Percentiles rank a stretch among this genome's conserved stretches.
phyloP scores from a whole-genome alignment of 176 grass and related monocot genomes.

The Zizania latifolia region DNA sequence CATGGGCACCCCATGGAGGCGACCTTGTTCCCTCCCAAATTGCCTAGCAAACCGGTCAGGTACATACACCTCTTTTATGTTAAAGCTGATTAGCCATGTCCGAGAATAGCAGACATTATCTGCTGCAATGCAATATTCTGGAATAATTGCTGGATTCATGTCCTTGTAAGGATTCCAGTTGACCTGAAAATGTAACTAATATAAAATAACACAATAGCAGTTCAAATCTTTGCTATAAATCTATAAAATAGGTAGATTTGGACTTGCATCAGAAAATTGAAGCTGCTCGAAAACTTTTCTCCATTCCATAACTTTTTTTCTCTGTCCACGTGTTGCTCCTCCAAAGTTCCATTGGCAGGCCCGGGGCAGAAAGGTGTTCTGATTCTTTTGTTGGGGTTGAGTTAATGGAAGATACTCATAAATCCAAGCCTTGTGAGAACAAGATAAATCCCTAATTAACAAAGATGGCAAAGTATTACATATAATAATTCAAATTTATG shows the following conservation, averaged over 20 bases:
- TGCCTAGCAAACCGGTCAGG: conserved; percentile 55
- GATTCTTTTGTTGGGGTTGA: conserved; percentile 63
- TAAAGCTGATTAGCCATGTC: conserved; percentile 60
- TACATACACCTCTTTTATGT: conserved; percentile 60
- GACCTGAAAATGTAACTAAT: conserved; percentile 37
- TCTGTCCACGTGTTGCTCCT: conserved; percentile 53
- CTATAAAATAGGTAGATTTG: conserved; percentile 15
- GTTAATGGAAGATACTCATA: conserved; percentile 54
- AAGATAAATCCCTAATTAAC: conserved; percentile 21
- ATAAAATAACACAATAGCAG: conserved; percentile 15
- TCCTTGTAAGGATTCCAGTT: conserved; percentile 60
- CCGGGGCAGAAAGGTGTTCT: conserved; percentile 40
- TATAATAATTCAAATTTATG: background rate
- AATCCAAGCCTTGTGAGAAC: conserved; percentile 42
- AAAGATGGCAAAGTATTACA: conserved; percentile 4
- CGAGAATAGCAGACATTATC: conserved; percentile 50
- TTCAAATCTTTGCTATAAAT: background rate
- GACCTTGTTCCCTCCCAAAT: conserved; percentile 54
- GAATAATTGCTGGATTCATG: conserved; percentile 47
- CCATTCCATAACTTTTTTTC: conserved; percentile 56
- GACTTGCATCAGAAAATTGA: conserved; percentile 41
- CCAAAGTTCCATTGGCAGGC: conserved; percentile 51
- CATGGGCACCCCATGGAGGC: conserved; percentile 41
- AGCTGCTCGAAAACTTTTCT: conserved; percentile 54
- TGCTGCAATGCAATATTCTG: conserved; percentile 55